A percentile compares a stretch with the other conserved stretches of the same genome.
Evolutionary conservation across 768 basidiomycete species (phyloP).

Genomic region (Candolleomyces eurysporus): DNA sequence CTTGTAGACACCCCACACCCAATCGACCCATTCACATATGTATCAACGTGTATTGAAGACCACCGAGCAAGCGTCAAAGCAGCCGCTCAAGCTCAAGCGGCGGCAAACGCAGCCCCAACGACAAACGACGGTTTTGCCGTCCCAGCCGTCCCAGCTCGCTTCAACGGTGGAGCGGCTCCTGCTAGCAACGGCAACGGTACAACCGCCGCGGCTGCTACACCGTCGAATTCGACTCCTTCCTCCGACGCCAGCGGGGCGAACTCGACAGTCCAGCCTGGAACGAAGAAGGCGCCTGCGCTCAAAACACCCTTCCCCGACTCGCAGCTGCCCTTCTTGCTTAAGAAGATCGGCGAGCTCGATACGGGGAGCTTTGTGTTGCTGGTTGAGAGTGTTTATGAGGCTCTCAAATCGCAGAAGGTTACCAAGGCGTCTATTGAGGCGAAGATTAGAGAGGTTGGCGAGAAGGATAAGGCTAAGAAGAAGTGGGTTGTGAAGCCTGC

Average conservation of each 20-base stretch:
- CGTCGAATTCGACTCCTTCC: neutral
- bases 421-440: conserved; percentile 85
- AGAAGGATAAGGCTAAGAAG: conserved; percentile 71
- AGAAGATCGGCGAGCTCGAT: conserved; percentile 60
- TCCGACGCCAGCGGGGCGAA: conserved; percentile 1
- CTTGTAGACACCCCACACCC: conserved; percentile 65
- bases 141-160: conserved; percentile 41
- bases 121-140: conserved; percentile 41
- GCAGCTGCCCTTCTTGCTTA: conserved; percentile 57
- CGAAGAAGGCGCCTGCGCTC: conserved; percentile 32
- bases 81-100: conserved; percentile 2
- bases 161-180: conserved; percentile 19
- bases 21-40: conserved; percentile 76
- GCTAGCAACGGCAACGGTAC: conserved; percentile 11
- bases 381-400: conserved; percentile 71
- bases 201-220: conserved; percentile 5
- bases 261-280: conserved; percentile 12
- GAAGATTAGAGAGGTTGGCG: conserved; percentile 73
- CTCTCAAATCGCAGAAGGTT: conserved; percentile 64
- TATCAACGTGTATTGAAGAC: conserved; percentile 48
- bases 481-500: conserved; percentile 67
- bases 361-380: conserved; percentile 64
- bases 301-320: conserved; percentile 70
- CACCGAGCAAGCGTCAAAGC: conserved; percentile 25
- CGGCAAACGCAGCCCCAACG: conserved; percentile 9